Conservation (phyloP, 768 basidiomycete species). For the Termitomyces sp. region DNA sequence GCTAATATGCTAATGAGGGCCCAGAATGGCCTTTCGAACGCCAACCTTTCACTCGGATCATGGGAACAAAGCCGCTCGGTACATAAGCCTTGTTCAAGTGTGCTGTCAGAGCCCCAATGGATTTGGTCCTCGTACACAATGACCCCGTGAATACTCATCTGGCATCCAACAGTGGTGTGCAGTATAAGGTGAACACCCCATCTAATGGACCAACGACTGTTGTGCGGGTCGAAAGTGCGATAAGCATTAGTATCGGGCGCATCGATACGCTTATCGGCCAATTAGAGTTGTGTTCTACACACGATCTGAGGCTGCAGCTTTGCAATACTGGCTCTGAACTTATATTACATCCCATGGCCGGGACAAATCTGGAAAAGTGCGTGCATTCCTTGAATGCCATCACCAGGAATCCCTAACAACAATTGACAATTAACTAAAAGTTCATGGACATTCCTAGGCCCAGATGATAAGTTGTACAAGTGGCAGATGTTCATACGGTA, state of each 20-base stretch:
- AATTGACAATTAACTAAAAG: conserved; percentile 10
- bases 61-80: neutral
- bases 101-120: conserved; percentile 12
- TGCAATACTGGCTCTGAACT: conserved; percentile 15
- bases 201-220: conserved; percentile 19
- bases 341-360: conserved; percentile 3
- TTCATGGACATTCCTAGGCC: conserved; percentile 30
- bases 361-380: conserved; percentile 16
- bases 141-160: conserved; percentile 31
- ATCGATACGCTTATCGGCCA: conserved; percentile 27
- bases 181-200: conserved; percentile 28
- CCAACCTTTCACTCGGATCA: neutral
- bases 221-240: conserved; percentile 21
- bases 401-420: neutral
- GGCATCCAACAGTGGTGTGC: conserved; percentile 25
- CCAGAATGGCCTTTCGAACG: neutral
- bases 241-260: conserved; percentile 20
- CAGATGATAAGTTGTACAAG: conserved; percentile 27
- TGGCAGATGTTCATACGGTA: conserved; percentile 33
- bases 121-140: conserved; percentile 31
- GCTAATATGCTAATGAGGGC: neutral
- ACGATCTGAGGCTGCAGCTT: conserved; percentile 19
- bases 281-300: conserved; percentile 18
- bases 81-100: neutral
- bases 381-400: neutral